Percentiles rank a stretch among this genome's conserved stretches.
Conservation (phyloP, 305 asterid genomes). For the Rubia tinctorum region DNA sequence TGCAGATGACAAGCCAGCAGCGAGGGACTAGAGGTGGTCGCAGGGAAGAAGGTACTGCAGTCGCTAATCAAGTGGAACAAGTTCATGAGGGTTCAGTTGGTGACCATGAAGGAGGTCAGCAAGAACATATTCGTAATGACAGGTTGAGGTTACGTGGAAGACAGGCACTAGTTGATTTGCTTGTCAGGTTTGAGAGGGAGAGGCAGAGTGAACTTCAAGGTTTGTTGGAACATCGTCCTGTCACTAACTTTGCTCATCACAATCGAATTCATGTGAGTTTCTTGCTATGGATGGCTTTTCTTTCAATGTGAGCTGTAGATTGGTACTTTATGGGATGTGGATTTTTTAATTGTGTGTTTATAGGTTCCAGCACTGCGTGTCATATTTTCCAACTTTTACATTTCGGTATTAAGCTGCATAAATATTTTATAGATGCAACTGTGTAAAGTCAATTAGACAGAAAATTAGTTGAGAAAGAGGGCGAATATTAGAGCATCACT, state of each 20-base stretch:
- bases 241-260: slow-evolving; percentile 91
- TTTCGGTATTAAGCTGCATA: background rate
- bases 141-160: slow-evolving; percentile 84
- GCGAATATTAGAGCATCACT: background rate
- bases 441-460: background rate
- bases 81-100: slow-evolving; percentile 44
- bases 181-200: slow-evolving; percentile 76
- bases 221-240: slow-evolving; percentile 84
- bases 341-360: background rate
- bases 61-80: slow-evolving; percentile 44
- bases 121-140: slow-evolving; percentile 78
- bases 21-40: slow-evolving; percentile 57
- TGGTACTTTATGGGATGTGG: background rate
- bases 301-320: background rate
- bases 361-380: background rate
- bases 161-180: slow-evolving; percentile 84
- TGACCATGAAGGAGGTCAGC: slow-evolving; percentile 68
- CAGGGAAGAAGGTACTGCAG: slow-evolving; percentile 43
- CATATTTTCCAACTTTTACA: background rate
- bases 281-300: slow-evolving; percentile 1
- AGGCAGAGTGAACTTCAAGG: slow-evolving; percentile 84
- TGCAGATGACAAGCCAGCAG: slow-evolving; percentile 94
- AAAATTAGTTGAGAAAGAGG: background rate
- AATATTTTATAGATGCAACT: background rate
- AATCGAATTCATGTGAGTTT: slow-evolving; percentile 76